A percentile compares a stretch with the other conserved stretches of the same genome.
phyloP scores from a whole-genome alignment of 805 yeast species.

The Saccharomycopsis sp. region DNA sequence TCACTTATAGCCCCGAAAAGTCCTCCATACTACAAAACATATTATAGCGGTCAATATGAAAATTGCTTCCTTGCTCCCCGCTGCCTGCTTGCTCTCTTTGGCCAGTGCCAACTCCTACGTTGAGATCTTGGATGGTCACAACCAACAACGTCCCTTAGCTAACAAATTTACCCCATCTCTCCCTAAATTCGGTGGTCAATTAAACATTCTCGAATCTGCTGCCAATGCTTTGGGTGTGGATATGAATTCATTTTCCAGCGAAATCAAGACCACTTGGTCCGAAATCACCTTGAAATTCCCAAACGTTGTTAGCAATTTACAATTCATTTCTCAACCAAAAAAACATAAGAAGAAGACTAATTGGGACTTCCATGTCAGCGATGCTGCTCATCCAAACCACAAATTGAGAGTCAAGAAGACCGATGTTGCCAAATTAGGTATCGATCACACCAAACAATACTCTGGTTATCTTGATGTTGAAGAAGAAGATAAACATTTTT shows the following conservation, averaged over 20 bases:
- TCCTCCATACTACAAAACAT: too few species aligned
- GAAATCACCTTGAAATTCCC: conserved; percentile 58
- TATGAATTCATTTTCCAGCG: conserved; percentile 36
- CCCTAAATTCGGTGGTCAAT: background rate
- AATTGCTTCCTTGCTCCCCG: conserved; percentile 1
- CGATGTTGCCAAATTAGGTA: conserved; percentile 60
- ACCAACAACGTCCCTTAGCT: background rate
- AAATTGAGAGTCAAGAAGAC: conserved; percentile 50
- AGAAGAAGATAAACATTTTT: conserved; percentile 69
- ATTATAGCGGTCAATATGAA: too few species aligned
- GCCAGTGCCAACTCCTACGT: conserved; percentile 1
- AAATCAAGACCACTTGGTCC: conserved; percentile 45
- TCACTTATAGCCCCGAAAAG: too few species aligned
- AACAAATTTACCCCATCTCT: background rate
- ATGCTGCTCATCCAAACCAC: conserved; percentile 35
- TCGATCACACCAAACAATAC: conserved; percentile 73
- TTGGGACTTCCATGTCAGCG: conserved; percentile 32
- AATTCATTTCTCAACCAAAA: conserved; percentile 37
- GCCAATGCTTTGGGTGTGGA: conserved; percentile 43
- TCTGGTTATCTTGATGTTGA: conserved; percentile 79
- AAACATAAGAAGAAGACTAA: conserved; percentile 6
- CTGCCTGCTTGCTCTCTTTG: background rate
- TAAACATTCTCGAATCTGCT: conserved; percentile 34
- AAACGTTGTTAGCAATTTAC: conserved; percentile 38
- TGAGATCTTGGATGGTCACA: background rate